A percentile compares a stretch with the other conserved stretches of the same genome.
Conservation (phyloP, 768 basidiomycete species). For the Amanita subjunquillea region DNA sequence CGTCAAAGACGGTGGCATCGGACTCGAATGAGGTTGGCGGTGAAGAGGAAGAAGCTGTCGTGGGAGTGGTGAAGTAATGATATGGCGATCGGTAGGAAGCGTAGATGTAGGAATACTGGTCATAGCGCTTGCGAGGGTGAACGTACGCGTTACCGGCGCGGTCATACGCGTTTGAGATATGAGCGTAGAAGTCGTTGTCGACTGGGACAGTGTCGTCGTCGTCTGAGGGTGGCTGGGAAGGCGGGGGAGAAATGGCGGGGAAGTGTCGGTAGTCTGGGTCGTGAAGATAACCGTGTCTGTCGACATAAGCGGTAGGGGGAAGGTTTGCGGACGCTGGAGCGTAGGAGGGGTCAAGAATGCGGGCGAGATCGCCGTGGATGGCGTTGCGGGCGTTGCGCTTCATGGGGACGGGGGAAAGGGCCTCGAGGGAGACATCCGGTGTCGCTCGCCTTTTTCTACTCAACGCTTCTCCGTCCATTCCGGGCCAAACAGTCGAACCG, state of each 20-base stretch:
- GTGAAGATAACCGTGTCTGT: slow-evolving; percentile 51
- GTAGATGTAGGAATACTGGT: slow-evolving; percentile 7
- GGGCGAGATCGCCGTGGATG: slow-evolving; percentile 41
- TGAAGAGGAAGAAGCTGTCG: slow-evolving; percentile 12
- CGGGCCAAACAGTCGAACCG: slow-evolving; percentile 1
- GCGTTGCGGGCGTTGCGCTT: slow-evolving; percentile 10
- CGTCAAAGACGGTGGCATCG: slow-evolving; percentile 17
- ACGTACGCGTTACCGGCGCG: slow-evolving; percentile 8
- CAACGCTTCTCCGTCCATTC: neutral
- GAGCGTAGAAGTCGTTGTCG: slow-evolving; percentile 6
- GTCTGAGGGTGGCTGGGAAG: slow-evolving; percentile 14
- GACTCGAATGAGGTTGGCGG: slow-evolving; percentile 19
- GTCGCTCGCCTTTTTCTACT: neutral
- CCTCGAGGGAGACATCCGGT: slow-evolving; percentile 1
- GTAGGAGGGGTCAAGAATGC: slow-evolving; percentile 58
- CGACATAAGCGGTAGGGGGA: slow-evolving; percentile 38
- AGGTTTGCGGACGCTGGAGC: slow-evolving; percentile 20
- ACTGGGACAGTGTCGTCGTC: slow-evolving; percentile 15
- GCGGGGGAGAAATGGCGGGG: slow-evolving; percentile 24
- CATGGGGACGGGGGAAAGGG: slow-evolving; percentile 7
- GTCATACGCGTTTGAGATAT: slow-evolving; percentile 7
- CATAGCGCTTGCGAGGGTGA: slow-evolving; percentile 1
- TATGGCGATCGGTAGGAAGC: slow-evolving; percentile 6
- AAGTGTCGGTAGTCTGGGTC: slow-evolving; percentile 64
- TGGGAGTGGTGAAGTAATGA: slow-evolving; percentile 10